Evolutionary conservation across 768 basidiomycete species (phyloP), one percentile per base, ranked within the genome.

Genomic region (Ramaria sp.): DNA sequence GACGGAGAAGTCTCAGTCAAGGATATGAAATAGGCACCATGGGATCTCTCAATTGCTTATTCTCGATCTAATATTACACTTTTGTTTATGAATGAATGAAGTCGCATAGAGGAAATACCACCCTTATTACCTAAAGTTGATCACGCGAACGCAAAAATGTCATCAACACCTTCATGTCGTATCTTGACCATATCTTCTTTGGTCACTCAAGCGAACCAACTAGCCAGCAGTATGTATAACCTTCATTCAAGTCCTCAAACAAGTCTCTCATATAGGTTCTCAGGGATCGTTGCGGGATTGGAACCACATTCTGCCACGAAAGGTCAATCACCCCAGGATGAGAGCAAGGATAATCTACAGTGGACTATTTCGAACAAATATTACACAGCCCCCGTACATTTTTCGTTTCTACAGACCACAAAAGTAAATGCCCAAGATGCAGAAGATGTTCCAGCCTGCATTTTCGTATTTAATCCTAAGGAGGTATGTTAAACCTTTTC

Each of bases 331-430:
- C 9, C 38, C 87, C 83, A n/a, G n/a, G n/a, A n/a, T n/a, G n/a
- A n/a, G n/a, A n/a, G n/a, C n/a, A n/a, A n/a, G n/a, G n/a, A n/a
- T n/a, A n/a, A 48, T 25, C 67, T 86, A 30, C 82, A 83, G 9
- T 90, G 86, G 87, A 84, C 78, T 39, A 85, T 90, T 57, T 67
- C 69, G 50, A 90, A 90, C 71, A 83, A 78, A 65, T 92, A 92
- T 67, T 92, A 91, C 69, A 78, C 78, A 13, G 89, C 88, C 1
- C 71, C 76, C 56, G 83, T 92, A 6, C 79, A 81, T 57, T 89
- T 91, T 63, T 69, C 78, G 32, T 69, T 74, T 10, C 73, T 74
- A 52, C 69, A 74, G 16, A 64, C 79, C 51, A 67, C 70, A 28
- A 70, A 73, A 10, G 70, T 78, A 56, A 66, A 65, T 28, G 66